Conservation (phyloP, 139 green algal genomes). For the Picochlorum sp. region DNA sequence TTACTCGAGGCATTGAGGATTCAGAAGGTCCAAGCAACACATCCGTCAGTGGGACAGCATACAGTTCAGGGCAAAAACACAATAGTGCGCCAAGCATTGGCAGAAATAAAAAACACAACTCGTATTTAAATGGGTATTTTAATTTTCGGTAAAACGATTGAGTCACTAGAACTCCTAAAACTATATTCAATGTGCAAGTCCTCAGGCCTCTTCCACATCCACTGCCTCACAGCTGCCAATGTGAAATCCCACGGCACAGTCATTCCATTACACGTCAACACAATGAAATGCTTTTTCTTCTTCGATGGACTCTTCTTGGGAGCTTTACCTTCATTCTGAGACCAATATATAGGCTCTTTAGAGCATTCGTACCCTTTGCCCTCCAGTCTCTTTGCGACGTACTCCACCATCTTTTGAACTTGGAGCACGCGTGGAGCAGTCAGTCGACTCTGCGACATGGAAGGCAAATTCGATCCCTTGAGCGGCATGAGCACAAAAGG, state of each 20-base stretch:
- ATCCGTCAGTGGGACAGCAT: background rate
- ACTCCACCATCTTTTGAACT: conserved; percentile 57
- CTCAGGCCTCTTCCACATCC: conserved; percentile 76
- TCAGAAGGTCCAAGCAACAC: background rate
- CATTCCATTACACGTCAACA: conserved; percentile 4
- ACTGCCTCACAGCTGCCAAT: conserved; percentile 70
- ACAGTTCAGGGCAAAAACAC: conserved; percentile 16
- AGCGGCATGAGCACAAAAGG: conserved; percentile 68
- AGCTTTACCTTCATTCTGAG: background rate
- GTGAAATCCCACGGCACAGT: conserved; percentile 72
- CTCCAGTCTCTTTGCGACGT: conserved; percentile 18
- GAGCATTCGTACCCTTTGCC: conserved; percentile 12
- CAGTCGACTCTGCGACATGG: conserved; percentile 64
- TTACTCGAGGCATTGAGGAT: background rate
- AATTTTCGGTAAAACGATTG: conserved; percentile 35
- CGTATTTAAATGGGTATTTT: conserved; percentile 10
- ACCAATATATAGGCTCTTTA: conserved; percentile 25
- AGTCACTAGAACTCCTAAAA: conserved; percentile 18
- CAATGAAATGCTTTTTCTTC: background rate
- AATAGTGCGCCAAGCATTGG: conserved; percentile 13
- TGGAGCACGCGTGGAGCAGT: conserved; percentile 78
- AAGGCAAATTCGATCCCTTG: conserved; percentile 45
- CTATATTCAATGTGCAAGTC: conserved; percentile 71
- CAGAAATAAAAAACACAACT: conserved; percentile 2
- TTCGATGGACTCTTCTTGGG: conserved; percentile 12